Conservation (phyloP, 2,329 filamentous ascomycete genomes). For the Ilyonectria destructans region DNA sequence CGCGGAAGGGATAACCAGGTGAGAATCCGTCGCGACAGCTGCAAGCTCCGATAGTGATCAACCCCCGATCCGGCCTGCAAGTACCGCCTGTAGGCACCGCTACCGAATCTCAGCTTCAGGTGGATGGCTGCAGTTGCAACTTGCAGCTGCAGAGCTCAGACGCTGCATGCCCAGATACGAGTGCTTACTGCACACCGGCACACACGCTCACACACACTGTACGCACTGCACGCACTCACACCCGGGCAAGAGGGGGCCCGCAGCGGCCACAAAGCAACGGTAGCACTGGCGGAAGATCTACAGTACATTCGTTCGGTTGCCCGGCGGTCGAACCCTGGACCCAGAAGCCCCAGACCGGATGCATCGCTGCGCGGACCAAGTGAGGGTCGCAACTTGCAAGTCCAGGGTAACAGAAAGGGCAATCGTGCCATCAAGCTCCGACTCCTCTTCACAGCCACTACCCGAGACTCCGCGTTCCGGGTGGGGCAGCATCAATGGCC, state of each 20-base stretch:
- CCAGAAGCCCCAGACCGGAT: conserved; percentile 33
- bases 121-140: conserved; percentile 22
- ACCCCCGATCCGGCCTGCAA: conserved; percentile 9
- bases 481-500: neutral
- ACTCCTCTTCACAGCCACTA: conserved; percentile 9
- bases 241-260: neutral
- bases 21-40: neutral
- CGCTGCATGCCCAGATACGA: conserved; percentile 10
- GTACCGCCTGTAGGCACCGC: conserved; percentile 10
- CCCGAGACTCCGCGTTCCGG: conserved; percentile 11
- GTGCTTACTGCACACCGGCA: conserved; percentile 9
- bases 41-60: conserved; percentile 5
- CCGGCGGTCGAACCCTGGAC: neutral
- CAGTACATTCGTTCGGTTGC: conserved; percentile 24
- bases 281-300: conserved; percentile 28
- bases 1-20: neutral
- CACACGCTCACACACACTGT: neutral
- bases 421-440: conserved; percentile 30
- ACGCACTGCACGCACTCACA: neutral
- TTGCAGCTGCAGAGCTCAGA: conserved; percentile 18
- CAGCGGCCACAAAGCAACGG: conserved; percentile 7
- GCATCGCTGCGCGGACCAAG: conserved; percentile 29
- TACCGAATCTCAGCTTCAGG: conserved; percentile 34
- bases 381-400: conserved; percentile 26
- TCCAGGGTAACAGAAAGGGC: conserved; percentile 19